Evolutionary conservation across 2,329 filamentous ascomycete genomes (phyloP), one percentile per base, ranked within the genome.

Genomic region (Onygena corvina): DNA sequence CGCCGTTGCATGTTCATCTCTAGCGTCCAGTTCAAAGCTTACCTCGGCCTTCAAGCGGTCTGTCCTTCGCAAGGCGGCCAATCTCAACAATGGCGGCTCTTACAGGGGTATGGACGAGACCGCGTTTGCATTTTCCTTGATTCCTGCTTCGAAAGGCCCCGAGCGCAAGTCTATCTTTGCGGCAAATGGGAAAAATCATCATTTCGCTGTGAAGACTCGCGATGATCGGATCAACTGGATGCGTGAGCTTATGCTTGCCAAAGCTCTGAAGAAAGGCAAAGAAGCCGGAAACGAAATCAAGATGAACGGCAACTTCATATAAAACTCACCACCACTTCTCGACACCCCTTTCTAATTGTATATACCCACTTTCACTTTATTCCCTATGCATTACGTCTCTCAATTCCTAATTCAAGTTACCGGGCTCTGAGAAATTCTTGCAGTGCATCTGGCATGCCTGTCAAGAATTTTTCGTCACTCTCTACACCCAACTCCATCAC

Each of bases 191-290:
- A 95, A 94, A 75, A 84, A 86, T 38, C 90, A 96, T 61, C 87
- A 96, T 64, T 96, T 96, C 64, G 86, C 90, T 0, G 90, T 95
- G 58, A 84, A 83, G 68, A 80, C 75, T 59, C 78, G 88, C 11
- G 86, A 95, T 61, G 86, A 95, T 63, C 78, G 90, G 53, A 95
- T 96, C 60, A 90, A 95, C 64, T 98, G 92, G 92, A 70, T 71
- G 67, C 60, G 68, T 3, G 67, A 70, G 56, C 54, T 71, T 27
- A 71, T 71, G 69, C 63, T 71, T 2, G 67, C 67, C n/a, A 69
- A 67, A 40, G 67, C 68, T 11, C 55, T 67, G 8, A 58, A 57
- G 11, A 54, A 56, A 8, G 64, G 63, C 14, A 59, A 58, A 5
- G 61, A 65, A 2, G 57, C 53, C 8, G 65, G 64, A 2, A 61